Percentiles rank a stretch among this genome's conserved stretches.
Evolutionary conservation across 2,329 filamentous ascomycete species (phyloP).

Genomic region (Colletotrichum costaricense): DNA sequence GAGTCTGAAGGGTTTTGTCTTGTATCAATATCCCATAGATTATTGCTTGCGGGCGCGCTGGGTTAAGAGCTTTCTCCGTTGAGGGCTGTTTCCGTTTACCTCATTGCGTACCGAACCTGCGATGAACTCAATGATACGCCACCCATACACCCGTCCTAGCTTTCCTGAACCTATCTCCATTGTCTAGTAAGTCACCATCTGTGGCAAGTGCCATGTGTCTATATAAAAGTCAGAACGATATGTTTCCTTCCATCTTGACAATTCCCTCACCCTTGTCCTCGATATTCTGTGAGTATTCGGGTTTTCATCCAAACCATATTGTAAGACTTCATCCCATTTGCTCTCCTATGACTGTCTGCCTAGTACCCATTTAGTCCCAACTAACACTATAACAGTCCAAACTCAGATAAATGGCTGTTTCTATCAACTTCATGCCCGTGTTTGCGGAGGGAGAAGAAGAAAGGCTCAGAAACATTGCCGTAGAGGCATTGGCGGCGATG

Average conservation of each 20-base stretch:
- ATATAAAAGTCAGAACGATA: background rate
- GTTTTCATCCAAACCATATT: background rate
- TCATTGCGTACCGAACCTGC: background rate
- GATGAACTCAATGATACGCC: background rate
- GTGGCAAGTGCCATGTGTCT: background rate
- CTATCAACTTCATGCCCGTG: too few relatives aligned
- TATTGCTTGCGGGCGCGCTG: background rate
- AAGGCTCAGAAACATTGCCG: too few relatives aligned
- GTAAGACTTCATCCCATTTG: too few relatives aligned
- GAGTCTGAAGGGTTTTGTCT: background rate
- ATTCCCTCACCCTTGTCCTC: background rate
- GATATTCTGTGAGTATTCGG: background rate
- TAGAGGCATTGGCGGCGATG: too few relatives aligned
- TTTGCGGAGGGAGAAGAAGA: too few relatives aligned
- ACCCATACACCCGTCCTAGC: background rate
- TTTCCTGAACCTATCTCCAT: background rate
- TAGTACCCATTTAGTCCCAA: too few relatives aligned
- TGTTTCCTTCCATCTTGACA: background rate
- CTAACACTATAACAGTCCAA: too few relatives aligned
- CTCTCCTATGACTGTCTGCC: too few relatives aligned
- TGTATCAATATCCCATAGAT: background rate
- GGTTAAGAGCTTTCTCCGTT: background rate
- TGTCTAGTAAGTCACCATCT: background rate
- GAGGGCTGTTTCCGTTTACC: background rate
- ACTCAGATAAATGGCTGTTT: too few relatives aligned